phyloP scores from a whole-genome alignment of 176 grass and related monocot genomes.

The Typha latifolia region DNA sequence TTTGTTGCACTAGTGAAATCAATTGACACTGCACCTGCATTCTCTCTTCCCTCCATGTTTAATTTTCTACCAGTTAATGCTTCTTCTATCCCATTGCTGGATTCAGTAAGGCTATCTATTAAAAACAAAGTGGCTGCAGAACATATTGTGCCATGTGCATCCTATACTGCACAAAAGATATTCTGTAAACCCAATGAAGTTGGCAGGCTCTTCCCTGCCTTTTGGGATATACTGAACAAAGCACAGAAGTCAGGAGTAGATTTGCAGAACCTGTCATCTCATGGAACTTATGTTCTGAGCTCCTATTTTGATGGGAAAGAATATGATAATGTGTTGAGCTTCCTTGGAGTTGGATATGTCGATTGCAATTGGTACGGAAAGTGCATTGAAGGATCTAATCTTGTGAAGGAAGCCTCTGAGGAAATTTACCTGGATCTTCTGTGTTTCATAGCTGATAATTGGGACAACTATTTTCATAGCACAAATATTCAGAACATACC shows the following conservation, averaged over 20 bases:
- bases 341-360: slow-evolving; percentile 39
- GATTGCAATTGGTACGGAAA: slow-evolving; percentile 45
- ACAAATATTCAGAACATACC: slow-evolving; percentile 40
- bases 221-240: slow-evolving; percentile 48
- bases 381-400: slow-evolving; percentile 47
- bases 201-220: slow-evolving; percentile 27
- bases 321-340: slow-evolving; percentile 31
- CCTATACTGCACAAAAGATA: slow-evolving; percentile 39
- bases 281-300: slow-evolving; percentile 50
- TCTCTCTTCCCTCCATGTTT: slow-evolving; percentile 30
- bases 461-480: slow-evolving; percentile 10
- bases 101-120: slow-evolving; percentile 41
- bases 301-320: slow-evolving; percentile 34
- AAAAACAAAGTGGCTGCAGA: slow-evolving; percentile 40
- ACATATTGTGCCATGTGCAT: slow-evolving; percentile 53
- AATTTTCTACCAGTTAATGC: slow-evolving; percentile 35
- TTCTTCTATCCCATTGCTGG: slow-evolving; percentile 32
- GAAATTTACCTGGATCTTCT: slow-evolving; percentile 46
- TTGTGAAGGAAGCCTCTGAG: slow-evolving; percentile 34
- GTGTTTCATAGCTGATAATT: slow-evolving; percentile 36
- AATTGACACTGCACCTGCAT: slow-evolving; percentile 20
- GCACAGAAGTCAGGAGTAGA: slow-evolving; percentile 26
- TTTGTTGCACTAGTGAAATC: slow-evolving; percentile 45
- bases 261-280: slow-evolving; percentile 34
- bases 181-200: slow-evolving; percentile 50